Evolutionary conservation across 345 rosid genomes (phyloP).

Genomic region (Populus davidiana): DNA sequence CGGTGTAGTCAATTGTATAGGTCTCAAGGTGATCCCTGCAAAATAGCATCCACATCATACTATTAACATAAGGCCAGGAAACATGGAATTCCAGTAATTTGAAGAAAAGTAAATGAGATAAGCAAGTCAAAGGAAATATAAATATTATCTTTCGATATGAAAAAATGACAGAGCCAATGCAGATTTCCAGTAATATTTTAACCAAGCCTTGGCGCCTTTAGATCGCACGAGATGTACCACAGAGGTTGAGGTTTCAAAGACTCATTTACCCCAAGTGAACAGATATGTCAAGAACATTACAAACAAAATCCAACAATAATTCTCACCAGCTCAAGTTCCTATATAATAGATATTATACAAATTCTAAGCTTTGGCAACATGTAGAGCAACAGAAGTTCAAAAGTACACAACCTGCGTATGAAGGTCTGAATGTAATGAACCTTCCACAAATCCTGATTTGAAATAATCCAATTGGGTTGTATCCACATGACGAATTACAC

Average conservation of each 20-base stretch:
- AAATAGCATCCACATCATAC: conserved; percentile 1
- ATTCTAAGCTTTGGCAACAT: background rate
- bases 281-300: background rate
- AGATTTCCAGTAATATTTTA: background rate
- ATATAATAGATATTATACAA: background rate
- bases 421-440: background rate
- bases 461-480: background rate
- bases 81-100: background rate
- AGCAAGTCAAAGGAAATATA: background rate
- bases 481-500: background rate
- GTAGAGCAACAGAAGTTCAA: background rate
- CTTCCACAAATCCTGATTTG: background rate
- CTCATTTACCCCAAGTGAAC: background rate
- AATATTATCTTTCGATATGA: background rate
- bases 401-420: background rate
- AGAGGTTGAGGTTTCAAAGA: background rate
- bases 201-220: background rate
- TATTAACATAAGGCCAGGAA: conserved; percentile 4
- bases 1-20: conserved; percentile 83
- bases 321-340: background rate
- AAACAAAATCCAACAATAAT: background rate
- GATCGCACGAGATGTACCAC: background rate
- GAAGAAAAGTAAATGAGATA: background rate
- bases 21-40: conserved; percentile 81
- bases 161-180: background rate